Percentiles rank a stretch among this genome's conserved stretches.
phyloP scores from a whole-genome alignment of 805 yeast species.

The Starmerella roubikii region DNA sequence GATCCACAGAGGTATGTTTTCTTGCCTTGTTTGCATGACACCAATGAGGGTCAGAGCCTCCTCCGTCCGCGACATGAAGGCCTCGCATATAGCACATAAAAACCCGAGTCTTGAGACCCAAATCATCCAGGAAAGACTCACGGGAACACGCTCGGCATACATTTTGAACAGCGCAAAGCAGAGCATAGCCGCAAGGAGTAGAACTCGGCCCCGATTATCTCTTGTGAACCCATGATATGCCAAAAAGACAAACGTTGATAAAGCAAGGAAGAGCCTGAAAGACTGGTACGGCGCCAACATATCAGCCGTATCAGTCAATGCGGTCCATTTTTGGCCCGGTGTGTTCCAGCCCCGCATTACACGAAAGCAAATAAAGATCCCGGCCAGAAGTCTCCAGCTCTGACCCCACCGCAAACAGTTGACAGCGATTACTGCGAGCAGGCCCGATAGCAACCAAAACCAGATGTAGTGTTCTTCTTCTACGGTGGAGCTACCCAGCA shows the following conservation, averaged over 20 bases:
- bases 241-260: not conserved
- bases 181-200: slow-evolving; percentile 27
- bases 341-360: slow-evolving; percentile 71
- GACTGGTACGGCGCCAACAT: slow-evolving; percentile 26
- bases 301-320: slow-evolving; percentile 36
- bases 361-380: slow-evolving; percentile 28
- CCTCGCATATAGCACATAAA: slow-evolving; percentile 9
- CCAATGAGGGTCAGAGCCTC: slow-evolving; percentile 24
- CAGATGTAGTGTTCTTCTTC: slow-evolving; percentile 95
- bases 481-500: slow-evolving; percentile 78
- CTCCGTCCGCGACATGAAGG: not conserved
- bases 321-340: slow-evolving; percentile 70
- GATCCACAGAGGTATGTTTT: slow-evolving; percentile 41
- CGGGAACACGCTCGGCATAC: slow-evolving; percentile 33
- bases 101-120: slow-evolving; percentile 9
- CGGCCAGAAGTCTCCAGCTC: not conserved
- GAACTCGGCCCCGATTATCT: not conserved
- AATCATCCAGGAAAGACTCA: slow-evolving; percentile 8
- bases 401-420: not conserved
- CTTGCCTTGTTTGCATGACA: slow-evolving; percentile 41
- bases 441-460: slow-evolving; percentile 51
- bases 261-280: slow-evolving; percentile 15
- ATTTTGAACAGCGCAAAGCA: slow-evolving; percentile 43
- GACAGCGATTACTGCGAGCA: not conserved
- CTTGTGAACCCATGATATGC: not conserved